phyloP scores from a whole-genome alignment of 345 rosid genomes.

The Acer campestre region DNA sequence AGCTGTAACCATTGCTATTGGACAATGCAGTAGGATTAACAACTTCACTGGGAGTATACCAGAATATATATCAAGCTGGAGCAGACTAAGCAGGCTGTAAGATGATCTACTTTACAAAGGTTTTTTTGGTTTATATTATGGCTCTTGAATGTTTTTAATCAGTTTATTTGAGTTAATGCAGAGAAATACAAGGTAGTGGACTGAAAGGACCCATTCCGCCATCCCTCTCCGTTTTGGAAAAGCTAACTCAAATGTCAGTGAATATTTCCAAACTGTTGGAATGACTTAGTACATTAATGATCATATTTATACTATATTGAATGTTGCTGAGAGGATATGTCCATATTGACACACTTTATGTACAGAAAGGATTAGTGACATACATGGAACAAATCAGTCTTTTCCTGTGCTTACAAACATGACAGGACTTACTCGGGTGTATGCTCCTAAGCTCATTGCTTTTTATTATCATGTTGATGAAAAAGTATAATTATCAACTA shows the following conservation, averaged over 20 bases:
- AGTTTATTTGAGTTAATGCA: conserved; percentile 21
- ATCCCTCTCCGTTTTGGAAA: conserved; percentile 32
- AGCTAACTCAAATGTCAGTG: conserved; percentile 26
- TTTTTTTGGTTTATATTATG: not conserved
- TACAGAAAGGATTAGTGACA: conserved; percentile 38
- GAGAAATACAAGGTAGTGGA: conserved; percentile 46
- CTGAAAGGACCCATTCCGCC: conserved; percentile 37
- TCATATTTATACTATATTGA: not conserved
- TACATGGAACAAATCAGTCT: conserved; percentile 25
- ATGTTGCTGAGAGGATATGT: not conserved
- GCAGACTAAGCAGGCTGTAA: conserved; percentile 48
- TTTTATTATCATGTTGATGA: not conserved
- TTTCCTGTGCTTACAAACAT: conserved; percentile 29
- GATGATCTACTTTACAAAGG: conserved; percentile 19
- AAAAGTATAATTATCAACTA: not conserved
- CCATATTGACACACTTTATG: not conserved
- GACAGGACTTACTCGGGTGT: conserved; percentile 20
- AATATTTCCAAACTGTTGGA: not conserved
- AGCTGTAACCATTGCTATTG: conserved; percentile 1
- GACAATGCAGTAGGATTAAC: conserved; percentile 56
- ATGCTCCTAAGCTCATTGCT: conserved; percentile 18
- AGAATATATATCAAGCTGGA: conserved; percentile 53
- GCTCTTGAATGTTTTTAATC: not conserved
- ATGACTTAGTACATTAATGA: not conserved
- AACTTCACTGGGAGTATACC: conserved; percentile 63